phyloP scores from a whole-genome alignment of 2,329 filamentous ascomycete species.

The Endothia cerciana region DNA sequence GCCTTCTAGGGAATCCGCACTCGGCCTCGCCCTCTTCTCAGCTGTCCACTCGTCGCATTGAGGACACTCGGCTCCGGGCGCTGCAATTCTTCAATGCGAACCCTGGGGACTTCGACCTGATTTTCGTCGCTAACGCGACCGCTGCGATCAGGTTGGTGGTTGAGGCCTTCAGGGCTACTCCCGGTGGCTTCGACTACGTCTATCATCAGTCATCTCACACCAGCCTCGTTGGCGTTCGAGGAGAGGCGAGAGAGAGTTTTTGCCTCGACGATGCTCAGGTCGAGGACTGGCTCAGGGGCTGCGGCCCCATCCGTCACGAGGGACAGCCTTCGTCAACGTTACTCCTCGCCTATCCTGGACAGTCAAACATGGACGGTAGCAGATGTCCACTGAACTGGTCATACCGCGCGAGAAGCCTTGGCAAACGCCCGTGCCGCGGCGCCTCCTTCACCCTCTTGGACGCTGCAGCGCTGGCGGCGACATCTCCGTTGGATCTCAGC shows the following conservation, averaged over 20 bases:
- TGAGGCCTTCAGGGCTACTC: constrained; percentile 72
- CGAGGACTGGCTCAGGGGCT: constrained; percentile 62
- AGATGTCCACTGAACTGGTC: constrained; percentile 76
- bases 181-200: constrained; percentile 76
- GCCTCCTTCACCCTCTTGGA: constrained; percentile 75
- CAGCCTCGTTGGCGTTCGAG: constrained; percentile 79
- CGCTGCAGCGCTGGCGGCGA: constrained; percentile 80
- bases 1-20: constrained; percentile 89
- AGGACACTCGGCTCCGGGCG: constrained; percentile 72
- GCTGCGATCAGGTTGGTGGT: constrained; percentile 82
- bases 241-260: constrained; percentile 65
- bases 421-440: background rate
- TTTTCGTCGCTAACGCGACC: constrained; percentile 89
- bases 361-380: constrained; percentile 90
- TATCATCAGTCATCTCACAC: constrained; percentile 89
- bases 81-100: constrained; percentile 81
- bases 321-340: constrained; percentile 35
- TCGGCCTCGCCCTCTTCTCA: constrained; percentile 84
- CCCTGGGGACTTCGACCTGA: constrained; percentile 79
- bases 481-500: constrained; percentile 73
- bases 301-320: constrained; percentile 36
- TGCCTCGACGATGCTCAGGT: constrained; percentile 72
- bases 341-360: constrained; percentile 81
- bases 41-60: constrained; percentile 72
- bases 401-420: constrained; percentile 44